phyloP scores from a whole-genome alignment of 371 early-diverging fungal genomes.

The Phascolomyces articulosus region DNA sequence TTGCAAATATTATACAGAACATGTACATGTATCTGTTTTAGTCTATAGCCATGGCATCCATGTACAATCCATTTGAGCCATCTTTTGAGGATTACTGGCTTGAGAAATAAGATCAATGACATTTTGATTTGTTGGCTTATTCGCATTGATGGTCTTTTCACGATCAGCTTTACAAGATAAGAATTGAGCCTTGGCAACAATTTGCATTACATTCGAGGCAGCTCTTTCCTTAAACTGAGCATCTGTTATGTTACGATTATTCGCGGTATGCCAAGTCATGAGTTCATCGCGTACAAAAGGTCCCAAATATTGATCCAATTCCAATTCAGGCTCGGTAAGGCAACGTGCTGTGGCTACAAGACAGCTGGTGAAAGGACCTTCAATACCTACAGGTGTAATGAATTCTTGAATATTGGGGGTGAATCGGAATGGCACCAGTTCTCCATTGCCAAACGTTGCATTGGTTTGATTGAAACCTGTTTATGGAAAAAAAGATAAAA shows the following conservation, averaged over 20 bases:
- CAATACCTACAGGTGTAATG: conserved; percentile 90
- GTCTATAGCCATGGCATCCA: conserved; percentile 83
- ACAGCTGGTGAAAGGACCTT: conserved; percentile 86
- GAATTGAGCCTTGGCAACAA: conserved; percentile 72
- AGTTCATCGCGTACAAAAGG: conserved; percentile 93
- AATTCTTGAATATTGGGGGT: conserved; percentile 96
- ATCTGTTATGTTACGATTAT: conserved; percentile 64
- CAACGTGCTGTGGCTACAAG: conserved; percentile 82
- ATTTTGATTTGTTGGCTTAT: conserved; percentile 74
- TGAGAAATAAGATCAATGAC: conserved; percentile 86
- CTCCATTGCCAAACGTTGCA: conserved; percentile 53
- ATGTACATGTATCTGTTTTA: not conserved
- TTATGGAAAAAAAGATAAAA: conserved; percentile 11
- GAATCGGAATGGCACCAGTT: conserved; percentile 95
- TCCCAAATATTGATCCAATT: conserved; percentile 82
- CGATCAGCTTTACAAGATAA: conserved; percentile 77
- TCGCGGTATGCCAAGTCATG: conserved; percentile 69
- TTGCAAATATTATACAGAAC: too few relatives aligned
- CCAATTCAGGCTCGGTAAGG: conserved; percentile 79
- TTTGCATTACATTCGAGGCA: conserved; percentile 69
- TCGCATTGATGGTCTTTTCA: conserved; percentile 62
- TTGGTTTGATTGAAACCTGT: conserved; percentile 34
- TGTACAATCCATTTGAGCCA: conserved; percentile 90
- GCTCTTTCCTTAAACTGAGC: conserved; percentile 66
- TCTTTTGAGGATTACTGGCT: conserved; percentile 91